Conservation (phyloP, 495 filamentous ascomycete species). For the Penicillium ochrochloron region DNA sequence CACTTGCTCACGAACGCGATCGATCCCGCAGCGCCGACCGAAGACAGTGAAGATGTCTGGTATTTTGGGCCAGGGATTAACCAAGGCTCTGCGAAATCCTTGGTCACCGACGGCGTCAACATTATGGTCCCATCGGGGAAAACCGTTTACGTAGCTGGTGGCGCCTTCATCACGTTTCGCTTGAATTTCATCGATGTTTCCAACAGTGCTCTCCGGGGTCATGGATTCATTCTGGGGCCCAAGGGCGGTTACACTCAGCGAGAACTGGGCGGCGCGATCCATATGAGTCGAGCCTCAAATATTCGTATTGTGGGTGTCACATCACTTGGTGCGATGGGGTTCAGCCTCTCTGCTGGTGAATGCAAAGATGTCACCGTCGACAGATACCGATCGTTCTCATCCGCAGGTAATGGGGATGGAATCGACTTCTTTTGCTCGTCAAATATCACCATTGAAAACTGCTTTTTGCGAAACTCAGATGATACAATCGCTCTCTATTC, state of each 20-base stretch:
- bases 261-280: conserved; percentile 18
- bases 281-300: conserved; percentile 14
- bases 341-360: conserved; percentile 18
- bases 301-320: conserved; percentile 16
- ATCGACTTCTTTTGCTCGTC: conserved; percentile 26
- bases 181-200: conserved; percentile 22
- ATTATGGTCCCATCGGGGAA: conserved; percentile 23
- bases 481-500: conserved; percentile 25
- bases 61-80: conserved; percentile 33
- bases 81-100: conserved; percentile 7
- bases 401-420: conserved; percentile 23
- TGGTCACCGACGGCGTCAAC: conserved; percentile 11
- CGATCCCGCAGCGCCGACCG: conserved; percentile 7
- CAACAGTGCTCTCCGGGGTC: conserved; percentile 24
- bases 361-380: conserved; percentile 10
- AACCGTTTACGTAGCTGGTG: conserved; percentile 29
- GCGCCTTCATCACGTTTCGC: conserved; percentile 18
- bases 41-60: conserved; percentile 13
- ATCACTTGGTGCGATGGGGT: conserved; percentile 15
- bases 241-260: conserved; percentile 9
- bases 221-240: conserved; percentile 20
- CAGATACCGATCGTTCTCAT: conserved; percentile 19
- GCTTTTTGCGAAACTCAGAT: conserved; percentile 25
- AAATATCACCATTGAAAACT: conserved; percentile 14
- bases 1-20: conserved; percentile 23